Evolutionary conservation across 371 early-diverging fungal species (phyloP), one percentile per base, ranked within the genome.

Genomic region (Mucor piriformis): DNA sequence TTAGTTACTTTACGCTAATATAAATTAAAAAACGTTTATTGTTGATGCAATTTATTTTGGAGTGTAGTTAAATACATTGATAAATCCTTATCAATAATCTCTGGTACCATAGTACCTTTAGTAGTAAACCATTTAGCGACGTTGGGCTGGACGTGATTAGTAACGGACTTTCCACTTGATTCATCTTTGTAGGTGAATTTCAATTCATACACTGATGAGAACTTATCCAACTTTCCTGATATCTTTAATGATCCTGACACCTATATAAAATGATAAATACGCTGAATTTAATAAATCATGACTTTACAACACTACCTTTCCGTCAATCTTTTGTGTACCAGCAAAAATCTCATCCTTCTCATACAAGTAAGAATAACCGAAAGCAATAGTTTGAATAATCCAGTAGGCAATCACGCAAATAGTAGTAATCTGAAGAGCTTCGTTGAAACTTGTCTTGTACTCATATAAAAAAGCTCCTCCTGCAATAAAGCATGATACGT

Each of bases 1-100:
- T 64, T 92, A 54, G 74, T 74, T 29, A 74, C 68, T 24, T 61
- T 67, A 59, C 67, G 65, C 42, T 70, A 65, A 62, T n/a, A 29
- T 2, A 51, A 20, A 33, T 29, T n/a, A 52, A 42, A 21, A 20
- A 7, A 2, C 15, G 4, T 33, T 10, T 16, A 40, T 50, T 51
- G 13, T 35, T 51, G 18, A 58, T 74, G 66, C 4, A 69, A 37
- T 33, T 63, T 55, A 7, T 59, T 48, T 27, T 62, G 42, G 24
- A 69, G 46, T 21, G 44, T 32, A 8, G 16, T 37, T 34, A 57
- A 61, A 46, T 18, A 61, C 21, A 13, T 65, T 42, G 21, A 55
- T 8, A 74, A 40, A 54, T 73, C 71, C 38, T 66, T 67, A 44
- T 78, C 67, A 24, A 72, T 57, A 1, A 44, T 57, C 20, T 56